Base-by-base conservation (phyloP, 2,329 filamentous ascomycete species). In the Aspergillus viridinutans region DNA sequence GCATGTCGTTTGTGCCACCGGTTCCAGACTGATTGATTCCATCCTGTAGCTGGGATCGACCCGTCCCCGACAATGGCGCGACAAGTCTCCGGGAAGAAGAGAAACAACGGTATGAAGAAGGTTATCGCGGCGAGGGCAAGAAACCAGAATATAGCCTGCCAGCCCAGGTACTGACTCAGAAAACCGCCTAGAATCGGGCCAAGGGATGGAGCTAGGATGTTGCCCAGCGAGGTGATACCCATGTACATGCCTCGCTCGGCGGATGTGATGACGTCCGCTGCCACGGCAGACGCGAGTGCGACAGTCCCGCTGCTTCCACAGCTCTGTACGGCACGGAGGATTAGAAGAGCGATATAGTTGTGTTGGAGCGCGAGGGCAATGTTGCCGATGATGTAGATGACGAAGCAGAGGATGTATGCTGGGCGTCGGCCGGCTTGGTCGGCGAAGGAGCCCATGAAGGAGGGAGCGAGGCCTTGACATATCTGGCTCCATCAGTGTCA, bases 91-190 rank as follows among this genome's bases (percentile, higher is more conserved):
- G 72, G 73, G n/a, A 74, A 68, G 53, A 67, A 64, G 1, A 71
- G 17, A 5, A 68, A 12, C 1, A 71, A 50, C 0, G 59, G 59
- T 2, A 68, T 17, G 23, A 65, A 60, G 23, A 69, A 73, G 1
- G 64, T 59, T 0, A 66, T 70, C 0, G 74, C 69, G 28, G 76
- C 65, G 20, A 82, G 78, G 8, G 76, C 69, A 1, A 84, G 69
- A 56, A 83, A 81, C 80, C 80, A 83, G 60, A 84, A 84, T 6
- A 83, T 76, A 1, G 74, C 72, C 42, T 75, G 69, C 81, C 81
- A 84, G 0, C 80, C 81, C 0, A 83, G 61, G 43, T 74, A 73
- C 50, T 79, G 74, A 0, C 76, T 72, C 0, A 84, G 59, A 0
- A 77, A 65, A 7, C 81, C 82, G 0, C 81, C 81, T 25, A 84